phyloP scores from a whole-genome alignment of 129 eudicot species.

The Tagetes erecta region DNA sequence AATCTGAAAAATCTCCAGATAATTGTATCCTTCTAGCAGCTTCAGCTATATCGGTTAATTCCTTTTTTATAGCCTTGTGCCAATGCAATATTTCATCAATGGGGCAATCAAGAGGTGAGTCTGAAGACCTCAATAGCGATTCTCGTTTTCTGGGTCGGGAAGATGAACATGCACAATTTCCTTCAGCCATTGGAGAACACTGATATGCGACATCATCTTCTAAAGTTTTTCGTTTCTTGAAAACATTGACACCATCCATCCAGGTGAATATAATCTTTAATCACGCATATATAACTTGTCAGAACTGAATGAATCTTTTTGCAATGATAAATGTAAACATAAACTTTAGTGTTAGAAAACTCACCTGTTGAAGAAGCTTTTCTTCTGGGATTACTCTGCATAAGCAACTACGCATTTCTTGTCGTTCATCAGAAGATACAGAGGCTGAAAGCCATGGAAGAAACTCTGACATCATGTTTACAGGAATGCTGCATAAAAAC shows the following conservation, averaged over 20 bases:
- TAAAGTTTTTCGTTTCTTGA: constrained; percentile 49
- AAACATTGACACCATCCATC: constrained; percentile 77
- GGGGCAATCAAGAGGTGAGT: constrained; percentile 53
- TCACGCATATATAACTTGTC: constrained; percentile 22
- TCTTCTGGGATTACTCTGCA: constrained; percentile 86
- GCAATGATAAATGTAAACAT: constrained; percentile 28
- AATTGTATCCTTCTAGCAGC: constrained; percentile 79
- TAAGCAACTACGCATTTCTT: constrained; percentile 89
- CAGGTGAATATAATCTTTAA: constrained; percentile 83
- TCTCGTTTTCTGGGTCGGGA: constrained; percentile 50
- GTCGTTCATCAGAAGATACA: constrained; percentile 81
- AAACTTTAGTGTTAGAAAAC: not conserved
- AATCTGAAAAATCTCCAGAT: constrained; percentile 83
- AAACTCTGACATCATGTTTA: constrained; percentile 98
- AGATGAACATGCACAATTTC: constrained; percentile 65
- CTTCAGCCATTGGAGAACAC: constrained; percentile 29
- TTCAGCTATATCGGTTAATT: constrained; percentile 85
- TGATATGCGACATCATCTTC: constrained; percentile 49
- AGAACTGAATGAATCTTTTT: constrained; percentile 25
- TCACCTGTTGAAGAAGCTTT: constrained; percentile 92
- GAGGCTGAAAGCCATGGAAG: constrained; percentile 99
- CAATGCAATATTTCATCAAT: constrained; percentile 95
- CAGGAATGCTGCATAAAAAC: constrained; percentile 98
- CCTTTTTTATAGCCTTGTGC: constrained; percentile 90
- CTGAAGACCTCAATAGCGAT: constrained; percentile 23